A percentile compares a stretch with the other conserved stretches of the same genome.
phyloP scores from a whole-genome alignment of 192 early-diverging fungal genomes.

The Kickxella alabastrina region DNA sequence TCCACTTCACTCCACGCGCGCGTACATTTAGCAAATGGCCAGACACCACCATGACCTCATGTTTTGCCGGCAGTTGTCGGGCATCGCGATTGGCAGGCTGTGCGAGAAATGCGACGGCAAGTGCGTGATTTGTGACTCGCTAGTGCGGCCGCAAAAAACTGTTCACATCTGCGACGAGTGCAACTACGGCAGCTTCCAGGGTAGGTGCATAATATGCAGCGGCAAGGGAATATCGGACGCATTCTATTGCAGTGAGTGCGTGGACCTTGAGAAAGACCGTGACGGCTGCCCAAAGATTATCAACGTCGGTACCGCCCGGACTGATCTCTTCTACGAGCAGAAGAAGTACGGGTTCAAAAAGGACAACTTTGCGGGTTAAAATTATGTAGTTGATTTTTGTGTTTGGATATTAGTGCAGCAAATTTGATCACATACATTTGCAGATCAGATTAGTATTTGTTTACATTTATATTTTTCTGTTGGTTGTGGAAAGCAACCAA shows the following conservation, averaged over 20 bases:
- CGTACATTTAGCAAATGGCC: constrained; percentile 54
- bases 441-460: not conserved
- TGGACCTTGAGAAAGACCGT: constrained; percentile 87
- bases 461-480: constrained; percentile 2
- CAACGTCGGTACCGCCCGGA: constrained; percentile 89
- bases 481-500: not conserved
- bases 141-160: constrained; percentile 82
- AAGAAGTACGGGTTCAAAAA: constrained; percentile 74
- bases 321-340: constrained; percentile 86
- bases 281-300: constrained; percentile 98
- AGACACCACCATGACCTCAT: constrained; percentile 89
- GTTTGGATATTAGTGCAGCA: not conserved
- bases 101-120: constrained; percentile 72
- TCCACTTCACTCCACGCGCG: not conserved
- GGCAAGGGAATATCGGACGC: constrained; percentile 86
- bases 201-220: constrained; percentile 88
- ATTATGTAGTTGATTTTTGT: not conserved
- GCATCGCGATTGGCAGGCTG: constrained; percentile 61
- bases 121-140: constrained; percentile 96
- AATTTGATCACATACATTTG: not conserved
- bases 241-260: constrained; percentile 92
- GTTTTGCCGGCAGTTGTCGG: constrained; percentile 91
- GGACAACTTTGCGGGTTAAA: not conserved
- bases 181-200: constrained; percentile 90
- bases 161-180: constrained; percentile 95